These are phyloP conservation scores for Fragilariopsis cylindrus DNA, from an alignment of 108 stramenopile genomes.

Conservation along the genomic window DNA sequence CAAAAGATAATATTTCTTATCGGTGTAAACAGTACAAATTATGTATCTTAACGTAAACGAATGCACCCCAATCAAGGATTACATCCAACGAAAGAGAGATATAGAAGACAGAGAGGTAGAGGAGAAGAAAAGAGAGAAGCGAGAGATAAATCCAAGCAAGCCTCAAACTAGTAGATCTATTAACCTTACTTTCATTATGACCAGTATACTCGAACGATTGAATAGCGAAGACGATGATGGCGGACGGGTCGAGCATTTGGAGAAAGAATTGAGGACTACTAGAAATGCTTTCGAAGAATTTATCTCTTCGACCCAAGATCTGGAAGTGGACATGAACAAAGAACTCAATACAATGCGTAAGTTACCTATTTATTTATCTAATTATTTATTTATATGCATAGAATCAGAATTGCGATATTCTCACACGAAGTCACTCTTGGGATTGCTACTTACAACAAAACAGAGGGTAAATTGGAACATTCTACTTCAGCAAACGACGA, in stretches of 20 bases:
- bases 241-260: slow-evolving; percentile 46
- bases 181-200: background rate
- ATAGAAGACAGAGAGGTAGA: too few relatives aligned
- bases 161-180: too few relatives aligned
- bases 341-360: slow-evolving; percentile 68
- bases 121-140: too few relatives aligned
- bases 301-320: slow-evolving; percentile 49
- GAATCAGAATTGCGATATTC: background rate
- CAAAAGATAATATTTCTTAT: too few relatives aligned
- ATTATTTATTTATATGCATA: background rate
- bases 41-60: too few relatives aligned
- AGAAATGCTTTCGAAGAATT: slow-evolving; percentile 70
- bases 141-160: too few relatives aligned
- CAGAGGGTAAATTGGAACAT: slow-evolving; percentile 53
- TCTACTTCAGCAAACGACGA: slow-evolving; percentile 52
- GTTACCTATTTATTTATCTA: slow-evolving; percentile 14
- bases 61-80: too few relatives aligned
- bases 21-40: too few relatives aligned
- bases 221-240: slow-evolving; percentile 8
- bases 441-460: background rate
- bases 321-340: slow-evolving; percentile 67
- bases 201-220: slow-evolving; percentile 4
- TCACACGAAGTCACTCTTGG: background rate
- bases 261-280: slow-evolving; percentile 56
- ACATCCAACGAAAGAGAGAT: too few relatives aligned